Base-by-base conservation (phyloP, 1,284 basidiomycete species). In the Pisolithus thermaeus region DNA sequence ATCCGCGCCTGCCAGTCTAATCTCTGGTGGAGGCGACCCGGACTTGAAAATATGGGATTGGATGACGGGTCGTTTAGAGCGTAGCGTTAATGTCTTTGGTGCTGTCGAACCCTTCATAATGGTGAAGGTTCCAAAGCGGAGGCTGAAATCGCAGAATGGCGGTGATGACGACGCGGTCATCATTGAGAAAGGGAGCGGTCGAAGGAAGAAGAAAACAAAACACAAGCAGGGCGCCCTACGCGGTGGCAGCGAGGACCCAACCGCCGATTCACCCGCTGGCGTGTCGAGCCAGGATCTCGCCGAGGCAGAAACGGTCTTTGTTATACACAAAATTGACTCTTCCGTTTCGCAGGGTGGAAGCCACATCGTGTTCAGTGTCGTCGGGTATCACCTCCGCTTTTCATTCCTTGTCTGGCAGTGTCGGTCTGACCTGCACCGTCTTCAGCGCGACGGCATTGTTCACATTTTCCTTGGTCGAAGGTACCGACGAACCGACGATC, bases 1-100 rank as follows among this genome's bases (percentile, higher is more conserved):
- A 0, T 79, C 72, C 42, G 69, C 74, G 4, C 78, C 78, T 2
- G 61, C 69, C 0, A 59, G 70, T 1, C 72, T 97, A 30, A 72
- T 96, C 4, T 92, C 90, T 0, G 94, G 87, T 1, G 94, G 94
- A n/a, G 94, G 93, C 0, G 93, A 96, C 61, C 72, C 79, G 0
- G 71, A 76, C 46, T 67, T 97, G 22, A 84, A 87, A 63, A 60
- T 93, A 16, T 96, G 91, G 88, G 78, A 90, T 56, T 92, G 88
- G 87, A 75, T 80, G 65, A 72, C 71, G 0, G 91, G 90, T 0
- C 60, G 59, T 40, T 65, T 81, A 23, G 64, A 76, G 18, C 69
- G 71, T 32, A 77, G 82, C 27, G 70, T 94, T 12, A 65, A 70
- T 3, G 72, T 94, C 27, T 68, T 72, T 46, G 72, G 80, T 1